Evolutionary conservation across 768 basidiomycete genomes (phyloP), one percentile per base, ranked within the genome.

Genomic region (Mycena metata): DNA sequence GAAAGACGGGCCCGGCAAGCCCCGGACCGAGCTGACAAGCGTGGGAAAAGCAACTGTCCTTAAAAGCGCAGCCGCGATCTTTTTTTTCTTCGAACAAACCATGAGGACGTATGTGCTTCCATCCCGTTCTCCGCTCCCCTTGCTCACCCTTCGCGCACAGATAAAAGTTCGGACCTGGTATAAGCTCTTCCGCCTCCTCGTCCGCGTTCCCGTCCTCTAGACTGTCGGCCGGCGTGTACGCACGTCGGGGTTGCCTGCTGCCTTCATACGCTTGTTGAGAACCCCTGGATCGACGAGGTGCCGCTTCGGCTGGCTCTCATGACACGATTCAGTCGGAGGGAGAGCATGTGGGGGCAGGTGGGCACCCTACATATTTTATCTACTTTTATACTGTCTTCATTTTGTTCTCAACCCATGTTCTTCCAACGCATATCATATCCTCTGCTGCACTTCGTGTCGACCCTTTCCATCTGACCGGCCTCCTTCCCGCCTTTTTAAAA

Each of bases 241-340:
- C 64, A 78, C 79, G 61, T 82, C 68, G 69, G 59, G 79, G 82
- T 78, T 77, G 77, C 67, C 39, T 74, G 73, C 76, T 72, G 81
- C 81, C 51, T 79, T 70, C 74, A 78, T 74, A 66, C 71, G 72
- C 73, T 69, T 75, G 71, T 78, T 68, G 67, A 72, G 72, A 69
- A 74, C 73, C 74, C 75, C 78, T 86, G 79, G 82, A 84, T 81
- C 78, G 82, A 83, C 83, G 90, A 92, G 88, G 91, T 80, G 83
- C 86, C 90, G 89, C 89, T 83, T 84, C 76, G 77, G 90, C 89
- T 87, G 91, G 86, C 76, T 84, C 91, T 85, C 91, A 92, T 88
- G 91, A 92, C 80, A 73, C 57, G 79, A 72, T 60, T 49, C 43
- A 13, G 58, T 73, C 35, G 76, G 75, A 73, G 72, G 65, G 39